Base-by-base conservation (phyloP, 495 filamentous ascomycete genomes). In the Talaromyces liani region DNA sequence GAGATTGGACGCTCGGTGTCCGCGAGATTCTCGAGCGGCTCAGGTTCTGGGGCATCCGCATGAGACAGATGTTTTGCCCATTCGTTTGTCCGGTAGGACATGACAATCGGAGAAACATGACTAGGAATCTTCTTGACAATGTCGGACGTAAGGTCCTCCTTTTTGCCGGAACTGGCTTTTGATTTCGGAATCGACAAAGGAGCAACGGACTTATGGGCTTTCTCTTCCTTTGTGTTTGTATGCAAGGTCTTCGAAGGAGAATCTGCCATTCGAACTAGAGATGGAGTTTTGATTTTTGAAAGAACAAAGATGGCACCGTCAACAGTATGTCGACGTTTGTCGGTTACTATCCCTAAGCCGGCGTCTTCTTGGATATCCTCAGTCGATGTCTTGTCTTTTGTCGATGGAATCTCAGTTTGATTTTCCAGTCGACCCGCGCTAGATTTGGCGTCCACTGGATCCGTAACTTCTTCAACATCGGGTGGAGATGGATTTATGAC, bases 71-170 rank as follows among this genome's bases (percentile, higher is more conserved):
- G 91, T 69, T 97, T 97, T 0, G 93, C 92, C 93, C 93, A 98
- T 76, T 98, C 93, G 67, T 96, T 96, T 5, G 92, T 97, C 55
- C 93, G 85, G 68, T 94, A 97, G 0, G 87, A 89, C 69, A 89
- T 79, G 0, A 91, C 86, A 10, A 96, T 80, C 60, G 80, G 87
- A 1, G 93, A 93, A 31, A 74, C 74, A 47, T 76, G 77, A 20
- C 70, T 70, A 10, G 78, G 76, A 47, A 80, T 67, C 6, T 65
- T 60, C n/a, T 78, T 70, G 45, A 80, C 71, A 1, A 73, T 73
- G 29, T 72, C 69, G 25, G 63, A 65, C 24, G 78, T 68, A 36
- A 80, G 59, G 54, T 62, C 71, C n/a, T 64, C 59, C 33, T 72
- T 71, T n/a, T 67, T 71, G 25, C 67, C 64, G 45, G 65, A 61